These are phyloP conservation scores for Barbarea vulgaris DNA, from an alignment of 345 rosid genomes.

Conservation along the genomic window DNA sequence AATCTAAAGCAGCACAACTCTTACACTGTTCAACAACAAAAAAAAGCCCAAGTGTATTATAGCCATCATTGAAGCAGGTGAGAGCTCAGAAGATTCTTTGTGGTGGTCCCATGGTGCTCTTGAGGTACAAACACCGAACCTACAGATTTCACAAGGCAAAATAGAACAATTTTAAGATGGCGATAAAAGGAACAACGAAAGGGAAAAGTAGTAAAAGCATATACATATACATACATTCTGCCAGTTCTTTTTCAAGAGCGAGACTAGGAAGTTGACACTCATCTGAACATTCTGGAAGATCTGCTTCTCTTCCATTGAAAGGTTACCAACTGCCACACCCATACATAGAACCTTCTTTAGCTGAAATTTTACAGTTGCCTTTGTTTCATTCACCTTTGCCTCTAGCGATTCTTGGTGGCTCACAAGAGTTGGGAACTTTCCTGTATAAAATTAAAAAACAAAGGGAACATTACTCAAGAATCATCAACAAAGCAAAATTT, in stretches of 20 bases:
- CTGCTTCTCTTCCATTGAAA: slow-evolving; percentile 66
- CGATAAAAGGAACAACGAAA: neutral
- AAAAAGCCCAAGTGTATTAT: neutral
- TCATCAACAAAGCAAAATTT: neutral
- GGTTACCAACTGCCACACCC: slow-evolving; percentile 71
- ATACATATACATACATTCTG: slow-evolving; percentile 43
- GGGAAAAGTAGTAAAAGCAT: neutral
- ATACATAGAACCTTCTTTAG: slow-evolving; percentile 66
- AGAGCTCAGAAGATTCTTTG: slow-evolving; percentile 48
- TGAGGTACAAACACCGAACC: slow-evolving; percentile 55
- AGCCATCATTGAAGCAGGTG: neutral
- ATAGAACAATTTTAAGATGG: neutral
- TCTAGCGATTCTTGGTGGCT: slow-evolving; percentile 61
- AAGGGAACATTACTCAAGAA: too few relatives aligned
- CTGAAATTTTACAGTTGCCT: slow-evolving; percentile 64
- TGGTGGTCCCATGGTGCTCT: slow-evolving; percentile 62
- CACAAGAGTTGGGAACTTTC: slow-evolving; percentile 69
- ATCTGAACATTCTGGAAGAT: slow-evolving; percentile 70
- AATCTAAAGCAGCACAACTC: slow-evolving; percentile 1
- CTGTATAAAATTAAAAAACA: slow-evolving; percentile 25
- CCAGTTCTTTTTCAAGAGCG: slow-evolving; percentile 70
- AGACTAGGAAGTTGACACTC: slow-evolving; percentile 63
- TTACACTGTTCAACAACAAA: slow-evolving; percentile 16
- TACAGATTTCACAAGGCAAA: too few relatives aligned
- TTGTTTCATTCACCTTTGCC: slow-evolving; percentile 61